Base-by-base conservation (phyloP, 2,329 filamentous ascomycete genomes). In the Albifimbria verrucaria region DNA sequence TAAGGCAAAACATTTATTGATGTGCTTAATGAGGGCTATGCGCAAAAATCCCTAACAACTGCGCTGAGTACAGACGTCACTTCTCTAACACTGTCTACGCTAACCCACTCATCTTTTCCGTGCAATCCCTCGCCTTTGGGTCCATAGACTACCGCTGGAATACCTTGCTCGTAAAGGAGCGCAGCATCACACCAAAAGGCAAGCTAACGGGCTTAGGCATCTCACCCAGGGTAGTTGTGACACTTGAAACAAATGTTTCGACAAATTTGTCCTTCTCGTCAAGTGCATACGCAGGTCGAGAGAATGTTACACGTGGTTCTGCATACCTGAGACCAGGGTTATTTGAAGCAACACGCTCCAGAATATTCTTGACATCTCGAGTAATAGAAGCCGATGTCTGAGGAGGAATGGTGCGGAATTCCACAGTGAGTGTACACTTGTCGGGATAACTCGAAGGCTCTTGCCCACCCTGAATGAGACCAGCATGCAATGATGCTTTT, bases 101-200 rank as follows among this genome's bases (percentile, higher is more conserved):
- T 70, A 0, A 77, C 77, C 71, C 72, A 80, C 62, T 83, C 78
- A 52, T 77, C 72, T 48, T 75, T 77, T 1, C 66, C 69, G 57
- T 82, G 77, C 4, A 81, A 55, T 0, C 79, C 79, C n/a, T 72
- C 69, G 0, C 77, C 78, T 9, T 60, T 63, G 0, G 77, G 77
- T 0, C 78, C 77, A 60, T 72, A 79, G 1, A 81, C 65, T 17
- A 82, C 62, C 0, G 71, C 63, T 0, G 77, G 71, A 24, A 81
- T 76, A 0, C 76, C 78, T 15, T 62, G 65, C 18, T 73, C 67
- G 1, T 69, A 65, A 1, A 82, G 56, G 12, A 81, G 59, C 2
- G 78, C 78, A n/a, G 72, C 76, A 58, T 82, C 77, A 1, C 75
- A 77, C 80, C 78, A 82, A 55, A 71, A 79, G 0, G 70, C 59